Conservation (phyloP, 495 filamentous ascomycete species). For the Tricharina praecox region DNA sequence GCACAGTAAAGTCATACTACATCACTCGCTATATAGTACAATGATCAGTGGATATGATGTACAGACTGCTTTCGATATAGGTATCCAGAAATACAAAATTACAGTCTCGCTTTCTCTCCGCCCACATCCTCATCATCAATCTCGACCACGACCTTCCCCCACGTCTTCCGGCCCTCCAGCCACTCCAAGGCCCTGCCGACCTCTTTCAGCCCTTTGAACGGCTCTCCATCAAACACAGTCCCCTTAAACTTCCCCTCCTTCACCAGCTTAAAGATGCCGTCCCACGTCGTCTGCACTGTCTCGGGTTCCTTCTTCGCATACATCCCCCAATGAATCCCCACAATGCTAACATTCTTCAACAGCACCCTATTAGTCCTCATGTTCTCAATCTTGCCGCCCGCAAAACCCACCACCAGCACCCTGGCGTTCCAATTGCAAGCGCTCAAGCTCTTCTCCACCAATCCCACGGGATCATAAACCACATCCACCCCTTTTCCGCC, state of each 20-base stretch:
- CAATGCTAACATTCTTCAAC: conserved; percentile 81
- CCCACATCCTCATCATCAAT: conserved; percentile 40
- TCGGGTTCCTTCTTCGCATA: conserved; percentile 59
- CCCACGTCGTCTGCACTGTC: conserved; percentile 58
- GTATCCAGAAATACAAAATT: too few species aligned
- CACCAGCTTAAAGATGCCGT: conserved; percentile 62
- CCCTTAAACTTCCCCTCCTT: conserved; percentile 60
- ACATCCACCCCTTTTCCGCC: conserved; percentile 65
- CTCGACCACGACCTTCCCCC: conserved; percentile 92
- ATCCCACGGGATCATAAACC: conserved; percentile 75
- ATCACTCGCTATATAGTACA: too few species aligned
- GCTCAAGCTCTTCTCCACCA: conserved; percentile 69
- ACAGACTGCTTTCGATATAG: too few species aligned
- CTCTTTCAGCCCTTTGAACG: conserved; percentile 65
- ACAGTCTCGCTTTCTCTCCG: neutral
- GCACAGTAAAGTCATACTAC: too few species aligned
- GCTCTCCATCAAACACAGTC: conserved; percentile 60
- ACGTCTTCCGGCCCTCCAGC: conserved; percentile 64
- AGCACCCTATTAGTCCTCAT: conserved; percentile 79
- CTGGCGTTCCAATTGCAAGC: conserved; percentile 84
- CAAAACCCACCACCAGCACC: conserved; percentile 77
- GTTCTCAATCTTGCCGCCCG: conserved; percentile 77
- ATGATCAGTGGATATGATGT: too few species aligned
- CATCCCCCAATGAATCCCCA: conserved; percentile 82
- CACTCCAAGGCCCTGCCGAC: conserved; percentile 60